phyloP scores from a whole-genome alignment of 2,329 filamentous ascomycete species.

The Colletotrichum musicola region DNA sequence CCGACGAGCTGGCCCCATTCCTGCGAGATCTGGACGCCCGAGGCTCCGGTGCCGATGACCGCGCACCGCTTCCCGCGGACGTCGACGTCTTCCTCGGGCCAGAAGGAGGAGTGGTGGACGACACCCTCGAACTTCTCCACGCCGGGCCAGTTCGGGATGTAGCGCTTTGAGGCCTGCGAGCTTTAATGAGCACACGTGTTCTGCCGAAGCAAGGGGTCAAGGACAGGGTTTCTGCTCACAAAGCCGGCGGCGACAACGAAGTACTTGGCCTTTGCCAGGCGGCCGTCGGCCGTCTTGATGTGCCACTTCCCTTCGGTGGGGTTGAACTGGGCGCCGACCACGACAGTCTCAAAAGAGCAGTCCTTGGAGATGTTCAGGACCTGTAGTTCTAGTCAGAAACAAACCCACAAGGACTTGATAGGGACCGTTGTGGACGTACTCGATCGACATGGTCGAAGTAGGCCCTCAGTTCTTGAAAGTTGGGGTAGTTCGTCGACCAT shows the following conservation, averaged over 20 bases:
- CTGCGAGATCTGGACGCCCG: constrained; percentile 74
- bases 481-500: constrained; percentile 67
- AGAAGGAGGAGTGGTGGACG: constrained; percentile 71
- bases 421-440: background rate
- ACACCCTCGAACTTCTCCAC: constrained; percentile 70
- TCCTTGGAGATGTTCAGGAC: constrained; percentile 68
- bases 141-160: constrained; percentile 71
- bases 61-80: constrained; percentile 70
- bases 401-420: too few relatives aligned
- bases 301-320: constrained; percentile 61
- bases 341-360: constrained; percentile 67
- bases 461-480: constrained; percentile 61
- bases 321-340: constrained; percentile 65
- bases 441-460: constrained; percentile 73
- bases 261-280: constrained; percentile 62
- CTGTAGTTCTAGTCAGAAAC: background rate
- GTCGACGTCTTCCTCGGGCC: constrained; percentile 69
- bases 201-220: background rate
- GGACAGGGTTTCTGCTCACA: constrained; percentile 43
- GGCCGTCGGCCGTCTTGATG: constrained; percentile 63
- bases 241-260: constrained; percentile 68
- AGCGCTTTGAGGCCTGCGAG: constrained; percentile 65
- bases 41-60: constrained; percentile 74
- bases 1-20: constrained; percentile 61
- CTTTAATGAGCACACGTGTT: background rate